phyloP scores from a whole-genome alignment of 1,284 basidiomycete genomes.

The Irpex sp. region DNA sequence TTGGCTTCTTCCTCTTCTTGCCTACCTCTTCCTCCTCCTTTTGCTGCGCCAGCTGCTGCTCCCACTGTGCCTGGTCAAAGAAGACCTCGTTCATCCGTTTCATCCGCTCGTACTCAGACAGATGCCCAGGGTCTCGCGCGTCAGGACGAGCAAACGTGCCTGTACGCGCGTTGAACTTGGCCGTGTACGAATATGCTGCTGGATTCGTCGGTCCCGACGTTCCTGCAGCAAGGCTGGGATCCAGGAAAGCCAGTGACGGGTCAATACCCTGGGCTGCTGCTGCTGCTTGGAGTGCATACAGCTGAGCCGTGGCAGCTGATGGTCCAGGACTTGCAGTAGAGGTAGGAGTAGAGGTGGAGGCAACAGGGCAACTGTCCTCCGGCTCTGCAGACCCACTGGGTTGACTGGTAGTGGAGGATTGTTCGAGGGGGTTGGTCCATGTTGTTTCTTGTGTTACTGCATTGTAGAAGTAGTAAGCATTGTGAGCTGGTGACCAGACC shows the following conservation, averaged over 20 bases:
- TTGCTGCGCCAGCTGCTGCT: conserved; percentile 25
- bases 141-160: conserved; percentile 71
- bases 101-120: conserved; percentile 80
- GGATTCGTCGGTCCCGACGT: conserved; percentile 29
- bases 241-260: conserved; percentile 78
- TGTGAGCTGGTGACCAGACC: conserved; percentile 77
- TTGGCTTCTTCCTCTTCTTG: conserved; percentile 66
- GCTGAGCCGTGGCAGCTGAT: conserved; percentile 24
- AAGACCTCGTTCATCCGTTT: conserved; percentile 87
- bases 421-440: conserved; percentile 80
- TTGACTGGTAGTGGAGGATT: conserved; percentile 12
- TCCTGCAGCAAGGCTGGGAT: conserved; percentile 61
- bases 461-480: conserved; percentile 90
- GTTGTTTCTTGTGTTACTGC: conserved; percentile 77
- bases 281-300: conserved; percentile 53
- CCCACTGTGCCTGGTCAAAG: conserved; percentile 85
- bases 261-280: conserved; percentile 79
- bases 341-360: conserved; percentile 19
- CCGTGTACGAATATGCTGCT: conserved; percentile 50
- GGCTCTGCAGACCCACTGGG: neutral
- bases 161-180: conserved; percentile 83
- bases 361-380: neutral
- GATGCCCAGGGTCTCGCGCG: conserved; percentile 67
- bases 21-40: conserved; percentile 47
- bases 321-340: conserved; percentile 21